Evolutionary conservation across 257 asterid genomes (phyloP).

Genomic region (Ophiorrhiza pumila): DNA sequence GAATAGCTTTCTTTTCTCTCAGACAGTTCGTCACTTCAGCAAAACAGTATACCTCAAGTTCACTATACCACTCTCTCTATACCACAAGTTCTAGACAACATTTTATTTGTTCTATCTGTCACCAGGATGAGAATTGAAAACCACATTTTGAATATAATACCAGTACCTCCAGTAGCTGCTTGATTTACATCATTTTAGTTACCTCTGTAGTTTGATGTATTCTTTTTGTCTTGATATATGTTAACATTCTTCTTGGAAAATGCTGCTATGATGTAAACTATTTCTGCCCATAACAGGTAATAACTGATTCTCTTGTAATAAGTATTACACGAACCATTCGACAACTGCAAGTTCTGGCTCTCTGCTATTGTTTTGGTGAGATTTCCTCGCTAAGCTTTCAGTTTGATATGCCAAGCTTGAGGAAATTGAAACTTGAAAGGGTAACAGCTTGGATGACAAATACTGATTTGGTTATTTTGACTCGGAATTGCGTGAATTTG

Average conservation of each 20-base stretch:
- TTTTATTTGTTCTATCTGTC: background rate
- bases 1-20: background rate
- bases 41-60: background rate
- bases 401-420: slow-evolving; percentile 58
- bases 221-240: background rate
- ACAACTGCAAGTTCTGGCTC: slow-evolving; percentile 54
- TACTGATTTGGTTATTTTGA: slow-evolving; percentile 57
- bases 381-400: slow-evolving; percentile 58
- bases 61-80: background rate
- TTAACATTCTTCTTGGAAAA: background rate
- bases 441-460: slow-evolving; percentile 76
- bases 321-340: slow-evolving; percentile 42
- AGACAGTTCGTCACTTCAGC: background rate
- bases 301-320: slow-evolving; percentile 60
- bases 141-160: background rate
- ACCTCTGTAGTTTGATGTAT: background rate
- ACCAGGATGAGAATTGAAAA: background rate
- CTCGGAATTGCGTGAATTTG: slow-evolving; percentile 57
- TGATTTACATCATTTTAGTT: background rate
- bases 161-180: background rate
- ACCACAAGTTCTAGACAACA: background rate
- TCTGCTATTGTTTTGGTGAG: slow-evolving; percentile 79
- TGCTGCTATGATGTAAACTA: background rate
- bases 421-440: slow-evolving; percentile 79
- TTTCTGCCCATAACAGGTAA: slow-evolving; percentile 45